phyloP scores from a whole-genome alignment of 192 early-diverging fungal genomes.

The Coemansia guatemalensis region DNA sequence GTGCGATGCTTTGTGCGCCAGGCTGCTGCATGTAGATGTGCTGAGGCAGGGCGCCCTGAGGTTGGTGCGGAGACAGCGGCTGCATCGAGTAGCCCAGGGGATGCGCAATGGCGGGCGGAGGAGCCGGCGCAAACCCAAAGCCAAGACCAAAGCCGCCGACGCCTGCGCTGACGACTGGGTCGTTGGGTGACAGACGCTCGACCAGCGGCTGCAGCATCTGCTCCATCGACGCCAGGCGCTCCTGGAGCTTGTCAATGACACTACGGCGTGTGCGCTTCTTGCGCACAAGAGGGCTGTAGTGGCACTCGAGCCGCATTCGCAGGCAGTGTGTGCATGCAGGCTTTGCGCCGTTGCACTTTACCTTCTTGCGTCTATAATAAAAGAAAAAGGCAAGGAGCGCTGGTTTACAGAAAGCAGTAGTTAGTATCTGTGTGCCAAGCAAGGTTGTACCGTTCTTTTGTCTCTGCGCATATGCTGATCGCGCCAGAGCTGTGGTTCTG shows the following conservation, averaged over 20 bases:
- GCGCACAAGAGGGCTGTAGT: slow-evolving; percentile 57
- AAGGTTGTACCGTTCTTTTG: background rate
- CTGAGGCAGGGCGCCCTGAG: slow-evolving; percentile 5
- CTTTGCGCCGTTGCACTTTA: slow-evolving; percentile 55
- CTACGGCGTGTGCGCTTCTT: slow-evolving; percentile 55
- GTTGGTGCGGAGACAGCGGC: slow-evolving; percentile 4
- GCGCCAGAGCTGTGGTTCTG: background rate
- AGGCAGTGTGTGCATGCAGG: slow-evolving; percentile 53
- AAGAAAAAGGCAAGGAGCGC: background rate
- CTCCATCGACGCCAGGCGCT: slow-evolving; percentile 53
- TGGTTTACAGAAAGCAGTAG: background rate
- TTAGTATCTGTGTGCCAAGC: background rate
- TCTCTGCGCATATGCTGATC: background rate
- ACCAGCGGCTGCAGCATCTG: slow-evolving; percentile 56
- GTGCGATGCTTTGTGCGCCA: slow-evolving; percentile 9
- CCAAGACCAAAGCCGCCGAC: slow-evolving; percentile 29
- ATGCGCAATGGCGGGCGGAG: slow-evolving; percentile 30
- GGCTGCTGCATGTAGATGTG: slow-evolving; percentile 6
- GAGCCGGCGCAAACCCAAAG: slow-evolving; percentile 47
- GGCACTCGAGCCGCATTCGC: slow-evolving; percentile 52
- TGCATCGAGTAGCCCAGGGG: slow-evolving; percentile 27
- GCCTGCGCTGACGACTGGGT: slow-evolving; percentile 38
- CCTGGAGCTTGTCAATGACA: slow-evolving; percentile 54
- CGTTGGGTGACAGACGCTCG: slow-evolving; percentile 51
- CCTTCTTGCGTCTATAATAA: slow-evolving; percentile 48